Conservation (phyloP, 257 asterid species). For the Nicotiana paniculata region DNA sequence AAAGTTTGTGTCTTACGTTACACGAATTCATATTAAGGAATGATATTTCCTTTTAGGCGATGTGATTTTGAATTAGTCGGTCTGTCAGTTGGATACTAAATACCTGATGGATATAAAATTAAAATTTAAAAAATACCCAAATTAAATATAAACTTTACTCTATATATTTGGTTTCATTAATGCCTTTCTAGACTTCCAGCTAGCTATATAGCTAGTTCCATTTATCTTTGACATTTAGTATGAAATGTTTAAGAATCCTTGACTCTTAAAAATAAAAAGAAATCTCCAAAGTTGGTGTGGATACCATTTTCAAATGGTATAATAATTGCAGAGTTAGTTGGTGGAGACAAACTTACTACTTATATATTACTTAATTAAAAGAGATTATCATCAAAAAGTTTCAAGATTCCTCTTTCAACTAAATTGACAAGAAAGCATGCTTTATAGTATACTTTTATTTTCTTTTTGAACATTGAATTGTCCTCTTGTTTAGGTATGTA, state of each 20-base stretch:
- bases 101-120: too few species aligned
- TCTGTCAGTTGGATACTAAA: too few species aligned
- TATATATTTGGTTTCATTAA: background rate
- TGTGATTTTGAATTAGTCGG: too few species aligned
- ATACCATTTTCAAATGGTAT: background rate
- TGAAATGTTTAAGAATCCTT: background rate
- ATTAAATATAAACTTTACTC: too few species aligned
- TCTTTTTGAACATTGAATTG: background rate
- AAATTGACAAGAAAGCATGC: background rate
- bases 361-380: background rate
- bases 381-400: background rate
- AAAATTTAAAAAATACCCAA: too few species aligned
- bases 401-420: conserved; percentile 2
- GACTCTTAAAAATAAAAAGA: background rate
- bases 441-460: background rate
- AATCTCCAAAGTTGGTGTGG: background rate
- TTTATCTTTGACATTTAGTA: background rate
- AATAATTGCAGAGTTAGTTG: background rate
- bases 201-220: background rate
- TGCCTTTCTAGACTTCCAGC: background rate
- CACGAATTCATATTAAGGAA: too few species aligned
- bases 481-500: background rate
- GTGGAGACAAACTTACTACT: background rate
- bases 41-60: too few species aligned
- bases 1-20: background rate